phyloP scores from a whole-genome alignment of 345 rosid genomes.

The Euphorbia pulcherrima region DNA sequence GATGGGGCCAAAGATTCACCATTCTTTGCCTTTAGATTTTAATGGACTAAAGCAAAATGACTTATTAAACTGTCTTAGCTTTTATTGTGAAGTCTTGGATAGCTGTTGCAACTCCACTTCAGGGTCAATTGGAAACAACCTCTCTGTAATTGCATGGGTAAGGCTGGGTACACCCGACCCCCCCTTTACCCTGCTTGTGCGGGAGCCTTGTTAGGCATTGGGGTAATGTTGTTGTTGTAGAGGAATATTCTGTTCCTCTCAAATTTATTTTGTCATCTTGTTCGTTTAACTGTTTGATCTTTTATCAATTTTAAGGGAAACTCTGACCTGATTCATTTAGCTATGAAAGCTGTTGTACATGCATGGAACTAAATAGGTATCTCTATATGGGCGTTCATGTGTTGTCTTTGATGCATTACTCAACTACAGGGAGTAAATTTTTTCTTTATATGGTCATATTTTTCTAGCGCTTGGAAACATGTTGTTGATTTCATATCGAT shows the following conservation, averaged over 20 bases:
- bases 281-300: neutral
- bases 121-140: no score
- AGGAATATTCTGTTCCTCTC: neutral
- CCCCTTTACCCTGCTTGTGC: no score
- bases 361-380: neutral
- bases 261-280: neutral
- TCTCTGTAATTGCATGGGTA: no score
- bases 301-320: neutral
- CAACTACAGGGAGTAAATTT: neutral
- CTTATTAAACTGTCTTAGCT: no score
- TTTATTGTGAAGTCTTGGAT: no score
- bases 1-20: no score
- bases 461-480: neutral
- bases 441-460: neutral
- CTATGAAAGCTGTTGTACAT: neutral
- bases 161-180: no score
- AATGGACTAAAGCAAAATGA: no score
- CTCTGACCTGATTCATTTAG: neutral
- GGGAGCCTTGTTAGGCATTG: no score
- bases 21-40: no score
- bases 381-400: neutral
- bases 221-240: no score
- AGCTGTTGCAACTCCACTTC: no score
- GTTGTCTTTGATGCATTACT: neutral
- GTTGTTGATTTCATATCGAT: neutral